Evolutionary conservation across 2,329 filamentous ascomycete species (phyloP).

Genomic region (Ceratocystis smalleyi): DNA sequence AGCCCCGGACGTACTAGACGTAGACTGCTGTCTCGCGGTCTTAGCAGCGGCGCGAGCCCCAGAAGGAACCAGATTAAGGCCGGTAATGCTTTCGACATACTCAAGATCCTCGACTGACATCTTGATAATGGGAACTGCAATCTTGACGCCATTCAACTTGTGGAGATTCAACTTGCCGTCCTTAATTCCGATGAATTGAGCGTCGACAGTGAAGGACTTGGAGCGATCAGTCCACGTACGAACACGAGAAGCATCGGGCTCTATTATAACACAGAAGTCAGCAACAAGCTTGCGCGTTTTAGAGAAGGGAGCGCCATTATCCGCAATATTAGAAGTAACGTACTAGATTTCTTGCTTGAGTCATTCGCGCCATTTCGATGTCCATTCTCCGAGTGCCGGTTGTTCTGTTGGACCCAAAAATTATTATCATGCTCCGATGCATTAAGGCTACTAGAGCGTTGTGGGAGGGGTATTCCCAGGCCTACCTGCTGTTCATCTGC

Average conservation of each 20-base stretch:
- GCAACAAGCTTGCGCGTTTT: background rate
- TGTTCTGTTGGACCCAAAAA: slow-evolving; percentile 47
- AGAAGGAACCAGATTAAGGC: slow-evolving; percentile 15
- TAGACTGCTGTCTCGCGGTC: slow-evolving; percentile 29
- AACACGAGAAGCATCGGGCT: slow-evolving; percentile 69
- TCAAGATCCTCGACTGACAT: slow-evolving; percentile 94
- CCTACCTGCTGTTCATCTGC: slow-evolving; percentile 48
- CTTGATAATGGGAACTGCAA: slow-evolving; percentile 84
- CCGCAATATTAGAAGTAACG: background rate
- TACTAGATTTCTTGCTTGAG: slow-evolving; percentile 56
- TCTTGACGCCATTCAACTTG: slow-evolving; percentile 96
- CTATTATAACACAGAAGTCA: slow-evolving; percentile 28
- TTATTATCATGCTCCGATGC: slow-evolving; percentile 50
- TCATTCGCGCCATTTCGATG: slow-evolving; percentile 25
- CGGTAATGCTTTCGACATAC: slow-evolving; percentile 61
- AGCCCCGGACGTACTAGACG: slow-evolving; percentile 37
- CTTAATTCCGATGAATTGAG: slow-evolving; percentile 84
- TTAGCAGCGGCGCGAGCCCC: slow-evolving; percentile 26
- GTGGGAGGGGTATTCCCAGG: slow-evolving; percentile 57
- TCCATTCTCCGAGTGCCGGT: slow-evolving; percentile 26
- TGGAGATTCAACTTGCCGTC: slow-evolving; percentile 96
- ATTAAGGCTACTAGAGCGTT: slow-evolving; percentile 64
- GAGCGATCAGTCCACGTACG: slow-evolving; percentile 91
- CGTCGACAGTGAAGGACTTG: slow-evolving; percentile 92
- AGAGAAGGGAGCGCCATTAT: background rate